A percentile compares a stretch with the other conserved stretches of the same genome.
These are phyloP conservation scores for Candida smagusa DNA, from an alignment of 1,139 yeast species.

Conservation along the genomic window DNA sequence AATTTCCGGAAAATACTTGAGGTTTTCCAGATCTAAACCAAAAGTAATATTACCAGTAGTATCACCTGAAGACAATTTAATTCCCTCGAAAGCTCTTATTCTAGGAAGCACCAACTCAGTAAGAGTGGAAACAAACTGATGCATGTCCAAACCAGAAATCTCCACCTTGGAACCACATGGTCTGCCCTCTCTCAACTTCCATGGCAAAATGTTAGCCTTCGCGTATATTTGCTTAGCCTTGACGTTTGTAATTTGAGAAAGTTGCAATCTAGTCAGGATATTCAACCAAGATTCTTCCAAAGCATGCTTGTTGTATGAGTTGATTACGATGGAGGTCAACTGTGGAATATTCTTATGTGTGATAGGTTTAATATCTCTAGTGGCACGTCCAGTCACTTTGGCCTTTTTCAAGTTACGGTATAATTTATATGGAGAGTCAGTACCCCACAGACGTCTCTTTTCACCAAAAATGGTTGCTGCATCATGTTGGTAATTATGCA, in stretches of 20 bases:
- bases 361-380: conserved; percentile 70
- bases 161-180: conserved; percentile 89
- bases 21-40: conserved; percentile 76
- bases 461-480: conserved; percentile 55
- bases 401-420: conserved; percentile 74
- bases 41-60: conserved; percentile 80
- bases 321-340: conserved; percentile 62
- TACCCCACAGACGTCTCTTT: conserved; percentile 83
- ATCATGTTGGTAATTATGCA: conserved; percentile 73
- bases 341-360: conserved; percentile 68
- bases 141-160: conserved; percentile 76
- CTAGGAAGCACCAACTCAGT: conserved; percentile 93
- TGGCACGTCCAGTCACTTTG: conserved; percentile 59
- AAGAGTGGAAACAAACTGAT: conserved; percentile 80
- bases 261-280: conserved; percentile 72
- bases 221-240: conserved; percentile 75
- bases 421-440: conserved; percentile 82
- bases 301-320: conserved; percentile 76
- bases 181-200: conserved; percentile 87
- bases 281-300: conserved; percentile 71
- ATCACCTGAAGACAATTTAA: conserved; percentile 78
- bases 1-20: conserved; percentile 86
- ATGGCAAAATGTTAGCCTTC: conserved; percentile 75
- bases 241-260: conserved; percentile 91
- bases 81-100: conserved; percentile 82